Conservation (phyloP, 305 asterid species). For the Rubia occidens region DNA sequence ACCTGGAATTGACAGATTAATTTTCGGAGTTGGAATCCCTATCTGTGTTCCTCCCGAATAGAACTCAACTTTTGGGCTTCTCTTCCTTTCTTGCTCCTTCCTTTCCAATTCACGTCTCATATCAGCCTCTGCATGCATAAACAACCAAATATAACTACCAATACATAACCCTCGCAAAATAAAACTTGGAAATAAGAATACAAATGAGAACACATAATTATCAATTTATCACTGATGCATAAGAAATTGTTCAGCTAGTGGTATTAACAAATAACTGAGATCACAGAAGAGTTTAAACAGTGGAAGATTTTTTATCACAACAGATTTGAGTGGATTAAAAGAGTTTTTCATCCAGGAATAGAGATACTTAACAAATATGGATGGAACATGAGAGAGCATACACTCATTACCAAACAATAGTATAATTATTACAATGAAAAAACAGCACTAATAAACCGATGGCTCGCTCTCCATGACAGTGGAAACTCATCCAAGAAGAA, state of each 20-base stretch:
- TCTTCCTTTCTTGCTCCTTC: conserved; percentile 86
- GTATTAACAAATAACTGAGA: neutral
- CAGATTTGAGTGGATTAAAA: neutral
- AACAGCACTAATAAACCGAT: too few species aligned
- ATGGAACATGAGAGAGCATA: neutral
- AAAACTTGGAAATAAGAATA: neutral
- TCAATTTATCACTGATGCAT: too few species aligned
- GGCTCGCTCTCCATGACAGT: too few species aligned
- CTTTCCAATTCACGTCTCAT: conserved; percentile 76
- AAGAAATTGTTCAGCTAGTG: neutral
- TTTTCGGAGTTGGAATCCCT: conserved; percentile 60
- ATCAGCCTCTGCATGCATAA: conserved; percentile 53
- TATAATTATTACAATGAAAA: too few species aligned
- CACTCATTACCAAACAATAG: too few species aligned
- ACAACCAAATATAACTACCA: conserved; percentile 10
- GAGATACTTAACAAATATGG: neutral
- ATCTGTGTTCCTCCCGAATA: conserved; percentile 68
- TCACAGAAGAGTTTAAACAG: neutral
- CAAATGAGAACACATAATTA: neutral
- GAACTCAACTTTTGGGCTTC: conserved; percentile 69
- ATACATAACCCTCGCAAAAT: neutral
- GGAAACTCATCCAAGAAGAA: too few species aligned
- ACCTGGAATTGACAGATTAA: conserved; percentile 64
- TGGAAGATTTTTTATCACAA: neutral
- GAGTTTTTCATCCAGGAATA: neutral